Base-by-base conservation (phyloP, 2,329 filamentous ascomycete species). In the Beauveria sp. region DNA sequence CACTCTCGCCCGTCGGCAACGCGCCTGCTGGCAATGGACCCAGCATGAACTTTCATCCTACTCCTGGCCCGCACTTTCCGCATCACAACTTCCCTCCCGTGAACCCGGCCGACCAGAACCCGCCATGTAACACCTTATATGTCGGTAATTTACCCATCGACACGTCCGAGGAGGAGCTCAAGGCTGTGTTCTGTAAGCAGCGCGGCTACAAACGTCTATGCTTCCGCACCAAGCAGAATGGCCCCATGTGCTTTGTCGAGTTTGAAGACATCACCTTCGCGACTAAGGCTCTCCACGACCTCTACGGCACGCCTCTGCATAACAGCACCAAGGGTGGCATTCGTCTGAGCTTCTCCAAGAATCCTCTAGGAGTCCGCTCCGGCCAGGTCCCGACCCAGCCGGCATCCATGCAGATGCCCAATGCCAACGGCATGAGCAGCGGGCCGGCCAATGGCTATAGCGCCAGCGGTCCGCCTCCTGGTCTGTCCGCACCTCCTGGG, bases 211-310 rank as follows among this genome's bases (percentile, higher is more conserved):
- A 96, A 77, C 85, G 95, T 31, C 85, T 99, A 8, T 96, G 92
- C 71, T 96, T 97, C 80, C 85, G 93, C 40, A 96, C 92, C 60
- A 98, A 98, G 78, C 86, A 90, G 66, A 96, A 97, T 68, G 93
- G 93, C 0, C 93, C 93, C 2, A 98, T 98, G 93, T 98, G 95
- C 72, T 98, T 98, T 74, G 95, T 99, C 43, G 95, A 99, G 74
- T 99, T 98, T 68, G 93, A 98, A 70, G 93, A 97, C 69, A 83
- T 96, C 12, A 89, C 90, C 1, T 93, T 91, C 70, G 93, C 95
- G 0, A 97, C 93, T 48, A 96, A 95, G 75, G 89, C 93, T 1
- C 81, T 98, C 3, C 86, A 93, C 66, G 91, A 97, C 62, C 81
- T 98, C 1, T 97, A 98, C 69, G 95, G 95, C 0, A 86, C 89